Conservation (phyloP, 2,329 filamentous ascomycete species). For the Cladosporium halotolerans region DNA sequence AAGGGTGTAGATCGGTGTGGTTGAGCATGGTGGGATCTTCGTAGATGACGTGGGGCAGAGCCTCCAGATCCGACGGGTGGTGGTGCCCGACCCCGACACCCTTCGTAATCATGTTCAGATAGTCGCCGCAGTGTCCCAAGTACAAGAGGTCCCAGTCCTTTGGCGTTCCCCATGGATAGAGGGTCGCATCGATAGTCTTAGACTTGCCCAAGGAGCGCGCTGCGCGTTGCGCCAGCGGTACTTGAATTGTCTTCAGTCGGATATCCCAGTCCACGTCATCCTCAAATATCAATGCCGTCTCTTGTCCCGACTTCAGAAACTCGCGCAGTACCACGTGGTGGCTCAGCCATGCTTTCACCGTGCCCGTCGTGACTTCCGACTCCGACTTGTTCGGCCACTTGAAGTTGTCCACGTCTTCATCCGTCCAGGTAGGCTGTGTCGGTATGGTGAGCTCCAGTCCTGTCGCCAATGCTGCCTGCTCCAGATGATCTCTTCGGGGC, state of each 20-base stretch:
- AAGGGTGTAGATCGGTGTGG: slow-evolving; percentile 32
- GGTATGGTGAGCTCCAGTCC: slow-evolving; percentile 33
- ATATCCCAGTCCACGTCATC: slow-evolving; percentile 43
- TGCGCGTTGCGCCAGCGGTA: slow-evolving; percentile 25
- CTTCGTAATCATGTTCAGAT: slow-evolving; percentile 30
- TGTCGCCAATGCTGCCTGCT: slow-evolving; percentile 34
- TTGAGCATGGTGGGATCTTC: slow-evolving; percentile 33
- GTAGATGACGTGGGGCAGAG: slow-evolving; percentile 32
- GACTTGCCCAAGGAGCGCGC: slow-evolving; percentile 26
- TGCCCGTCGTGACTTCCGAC: slow-evolving; percentile 29
- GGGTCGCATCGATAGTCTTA: slow-evolving; percentile 27
- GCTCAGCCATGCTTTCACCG: slow-evolving; percentile 35
- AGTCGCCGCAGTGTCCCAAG: slow-evolving; percentile 38
- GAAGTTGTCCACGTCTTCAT: slow-evolving; percentile 26
- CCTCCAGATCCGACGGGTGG: slow-evolving; percentile 26
- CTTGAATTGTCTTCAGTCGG: slow-evolving; percentile 35
- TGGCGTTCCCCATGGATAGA: slow-evolving; percentile 32
- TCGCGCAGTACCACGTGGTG: slow-evolving; percentile 30
- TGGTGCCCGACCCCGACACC: slow-evolving; percentile 33
- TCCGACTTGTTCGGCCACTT: slow-evolving; percentile 16
- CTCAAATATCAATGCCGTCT: slow-evolving; percentile 40
- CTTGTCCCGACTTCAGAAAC: slow-evolving; percentile 36
- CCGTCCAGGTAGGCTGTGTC: slow-evolving; percentile 31
- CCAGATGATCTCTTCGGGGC: slow-evolving; percentile 27
- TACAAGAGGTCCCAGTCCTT: slow-evolving; percentile 34